Evolutionary conservation across 164 flowering plant species (phyloP).

Genomic region (Saururus chinensis): DNA sequence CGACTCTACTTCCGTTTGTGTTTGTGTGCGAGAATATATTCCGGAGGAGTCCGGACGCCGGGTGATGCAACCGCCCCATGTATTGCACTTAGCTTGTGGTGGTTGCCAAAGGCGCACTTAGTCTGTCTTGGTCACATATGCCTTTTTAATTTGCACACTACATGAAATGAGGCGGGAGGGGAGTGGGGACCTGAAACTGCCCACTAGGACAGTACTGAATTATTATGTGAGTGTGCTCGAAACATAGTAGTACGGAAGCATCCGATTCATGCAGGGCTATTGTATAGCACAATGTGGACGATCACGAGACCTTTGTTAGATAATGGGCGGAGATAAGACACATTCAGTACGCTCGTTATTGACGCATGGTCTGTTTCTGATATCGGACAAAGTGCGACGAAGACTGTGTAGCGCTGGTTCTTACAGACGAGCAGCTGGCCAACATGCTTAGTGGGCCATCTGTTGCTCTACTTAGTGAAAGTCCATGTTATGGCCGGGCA

Average conservation of each 20-base stretch:
- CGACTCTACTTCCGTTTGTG: slow-evolving; percentile 12
- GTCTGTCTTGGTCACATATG: neutral
- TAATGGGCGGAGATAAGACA: neutral
- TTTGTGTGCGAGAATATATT: slow-evolving; percentile 18
- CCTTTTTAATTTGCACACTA: neutral
- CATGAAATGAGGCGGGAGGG: too few relatives aligned
- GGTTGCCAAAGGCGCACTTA: too few relatives aligned
- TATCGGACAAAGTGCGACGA: too few relatives aligned
- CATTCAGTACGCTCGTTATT: neutral
- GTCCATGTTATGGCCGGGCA: too few relatives aligned
- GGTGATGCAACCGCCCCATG: neutral
- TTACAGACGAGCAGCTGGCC: too few relatives aligned
- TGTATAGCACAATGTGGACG: neutral
- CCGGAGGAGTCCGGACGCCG: neutral
- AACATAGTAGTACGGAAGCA: neutral
- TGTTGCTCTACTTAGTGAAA: too few relatives aligned
- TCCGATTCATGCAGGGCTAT: neutral
- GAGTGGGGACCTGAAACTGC: too few relatives aligned
- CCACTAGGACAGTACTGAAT: too few relatives aligned
- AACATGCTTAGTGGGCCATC: too few relatives aligned
- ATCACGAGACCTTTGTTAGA: neutral
- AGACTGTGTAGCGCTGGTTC: too few relatives aligned
- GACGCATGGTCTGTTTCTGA: too few relatives aligned
- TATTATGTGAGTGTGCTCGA: neutral
- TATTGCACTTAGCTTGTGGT: too few relatives aligned